These are phyloP conservation scores for Emericellopsis terricola DNA, from an alignment of 495 filamentous ascomycete species.

Conservation along the genomic window DNA sequence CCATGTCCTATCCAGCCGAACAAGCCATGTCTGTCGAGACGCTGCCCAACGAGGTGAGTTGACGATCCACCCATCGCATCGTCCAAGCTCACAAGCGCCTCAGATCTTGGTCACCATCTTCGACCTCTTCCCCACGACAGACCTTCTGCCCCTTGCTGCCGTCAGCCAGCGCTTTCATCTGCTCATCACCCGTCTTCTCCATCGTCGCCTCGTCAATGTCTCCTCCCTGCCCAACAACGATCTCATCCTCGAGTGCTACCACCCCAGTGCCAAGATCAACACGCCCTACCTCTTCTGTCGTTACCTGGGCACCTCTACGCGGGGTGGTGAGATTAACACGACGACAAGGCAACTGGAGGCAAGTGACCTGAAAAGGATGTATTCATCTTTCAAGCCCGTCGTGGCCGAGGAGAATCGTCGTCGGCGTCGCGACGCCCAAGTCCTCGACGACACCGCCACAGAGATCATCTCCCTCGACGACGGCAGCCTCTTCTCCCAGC, in stretches of 20 bases:
- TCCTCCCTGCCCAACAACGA: conserved; percentile 38
- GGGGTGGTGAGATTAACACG: conserved; percentile 3
- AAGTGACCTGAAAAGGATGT: conserved; percentile 18
- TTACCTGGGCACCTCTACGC: conserved; percentile 35
- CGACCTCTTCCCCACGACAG: conserved; percentile 34
- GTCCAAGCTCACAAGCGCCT: not conserved
- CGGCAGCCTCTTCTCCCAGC: conserved; percentile 52
- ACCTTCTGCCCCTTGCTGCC: conserved; percentile 39
- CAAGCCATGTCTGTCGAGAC: conserved; percentile 9
- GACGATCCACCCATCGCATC: not conserved
- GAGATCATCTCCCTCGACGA: conserved; percentile 47
- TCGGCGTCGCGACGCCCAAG: too few species aligned
- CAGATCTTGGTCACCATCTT: conserved; percentile 56
- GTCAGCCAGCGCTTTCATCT: conserved; percentile 51
- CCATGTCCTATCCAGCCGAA: too few species aligned
- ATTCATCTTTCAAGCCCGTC: conserved; percentile 42
- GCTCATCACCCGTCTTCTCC: conserved; percentile 47
- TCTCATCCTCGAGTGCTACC: conserved; percentile 62
- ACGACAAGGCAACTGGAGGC: conserved; percentile 5
- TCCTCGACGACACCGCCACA: conserved; percentile 20
- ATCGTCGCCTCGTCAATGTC: conserved; percentile 40
- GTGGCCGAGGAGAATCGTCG: conserved; percentile 25
- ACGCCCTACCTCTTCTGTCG: conserved; percentile 53
- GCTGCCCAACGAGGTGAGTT: conserved; percentile 25
- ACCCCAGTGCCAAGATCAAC: conserved; percentile 47